Percentiles rank a stretch among this genome's conserved stretches.
Evolutionary conservation across 257 asterid genomes (phyloP).

Genomic region (Verbascum thapsus): DNA sequence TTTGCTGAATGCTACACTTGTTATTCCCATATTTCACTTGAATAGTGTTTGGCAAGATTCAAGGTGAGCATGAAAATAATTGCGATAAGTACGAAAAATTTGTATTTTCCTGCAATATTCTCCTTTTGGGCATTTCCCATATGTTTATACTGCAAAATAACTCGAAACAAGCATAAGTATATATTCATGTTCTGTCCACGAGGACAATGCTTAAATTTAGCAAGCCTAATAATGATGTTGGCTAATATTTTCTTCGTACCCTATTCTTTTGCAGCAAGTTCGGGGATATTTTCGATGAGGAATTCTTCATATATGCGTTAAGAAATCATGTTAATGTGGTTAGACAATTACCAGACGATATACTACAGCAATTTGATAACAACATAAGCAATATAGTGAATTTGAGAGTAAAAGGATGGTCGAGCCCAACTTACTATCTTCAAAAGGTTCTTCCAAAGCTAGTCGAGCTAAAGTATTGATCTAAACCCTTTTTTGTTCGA

Average conservation of each 20-base stretch:
- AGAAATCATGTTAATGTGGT: conserved; percentile 81
- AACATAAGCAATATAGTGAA: conserved; percentile 89
- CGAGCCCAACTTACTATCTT: conserved; percentile 78
- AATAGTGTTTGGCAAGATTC: conserved; percentile 99
- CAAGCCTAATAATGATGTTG: neutral
- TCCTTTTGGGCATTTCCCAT: neutral
- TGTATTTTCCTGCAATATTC: conserved; percentile 16
- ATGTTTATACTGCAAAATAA: too few species aligned
- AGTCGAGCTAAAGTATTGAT: conserved; percentile 64
- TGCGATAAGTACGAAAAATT: neutral
- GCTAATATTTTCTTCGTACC: conserved; percentile 15
- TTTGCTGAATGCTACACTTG: conserved; percentile 95
- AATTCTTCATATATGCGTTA: conserved; percentile 96
- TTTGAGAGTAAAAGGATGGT: conserved; percentile 96
- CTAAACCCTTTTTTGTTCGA: conserved; percentile 35
- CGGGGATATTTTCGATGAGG: conserved; percentile 94
- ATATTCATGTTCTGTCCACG: too few species aligned
- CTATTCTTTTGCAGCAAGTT: conserved; percentile 70
- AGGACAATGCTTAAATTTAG: neutral
- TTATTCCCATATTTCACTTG: conserved; percentile 94
- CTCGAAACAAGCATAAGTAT: too few species aligned
- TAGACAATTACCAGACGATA: conserved; percentile 76
- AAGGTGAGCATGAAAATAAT: conserved; percentile 54
- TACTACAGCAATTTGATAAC: conserved; percentile 71
- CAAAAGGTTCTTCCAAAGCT: conserved; percentile 91